Evolutionary conservation across 352 stramenopile species (phyloP), one percentile per base, ranked within the genome.

Genomic region (Phytophthora litchii): DNA sequence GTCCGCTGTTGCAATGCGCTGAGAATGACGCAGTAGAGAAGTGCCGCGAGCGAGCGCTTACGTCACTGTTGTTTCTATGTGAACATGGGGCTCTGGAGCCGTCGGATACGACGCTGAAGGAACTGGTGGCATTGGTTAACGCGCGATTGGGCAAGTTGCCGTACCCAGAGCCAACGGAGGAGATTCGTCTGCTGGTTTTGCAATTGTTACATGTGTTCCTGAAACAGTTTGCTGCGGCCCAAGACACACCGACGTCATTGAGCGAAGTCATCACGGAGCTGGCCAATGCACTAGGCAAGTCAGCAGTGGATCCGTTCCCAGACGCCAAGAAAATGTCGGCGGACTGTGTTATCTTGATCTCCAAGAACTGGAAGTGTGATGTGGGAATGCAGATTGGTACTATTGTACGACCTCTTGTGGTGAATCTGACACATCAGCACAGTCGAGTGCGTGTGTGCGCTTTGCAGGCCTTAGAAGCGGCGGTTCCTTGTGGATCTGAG

Each of bases 341-440:
- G 13, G 84, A 92, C 41, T 86, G 73, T 35, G 69, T 81, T 32
- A 80, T 91, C 27, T 64, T 80, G 16, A 65, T 93, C 9, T 80
- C 78, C 0, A 67, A 50, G 7, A 65, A 47, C 2, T 92, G 83
- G 86, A 72, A 67, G 41, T 58, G 54, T 14, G 74, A 89, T 12
- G 67, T 93, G 1, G 74, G 80, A 32, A 68, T 91, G 50, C 86
- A 94, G 27, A 71, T 92, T 6, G 81, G 76, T 1, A 73, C 81
- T 38, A 78, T 95, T 43, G 76, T 87, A 6, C 79, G 78, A 12
- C 81, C 86, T 0, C 68, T 91, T 29, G 68, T 88, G 10, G 67
- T 58, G 35, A 95, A 93, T 63, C 65, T 95, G 3, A 67, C 78
- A 1, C 84, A 95, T 45, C 86, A 95, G 50, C 84, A 95, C 69